These are phyloP conservation scores for Coriolopsis trogii DNA, from an alignment of 1,284 basidiomycete genomes.

Conservation along the genomic window DNA sequence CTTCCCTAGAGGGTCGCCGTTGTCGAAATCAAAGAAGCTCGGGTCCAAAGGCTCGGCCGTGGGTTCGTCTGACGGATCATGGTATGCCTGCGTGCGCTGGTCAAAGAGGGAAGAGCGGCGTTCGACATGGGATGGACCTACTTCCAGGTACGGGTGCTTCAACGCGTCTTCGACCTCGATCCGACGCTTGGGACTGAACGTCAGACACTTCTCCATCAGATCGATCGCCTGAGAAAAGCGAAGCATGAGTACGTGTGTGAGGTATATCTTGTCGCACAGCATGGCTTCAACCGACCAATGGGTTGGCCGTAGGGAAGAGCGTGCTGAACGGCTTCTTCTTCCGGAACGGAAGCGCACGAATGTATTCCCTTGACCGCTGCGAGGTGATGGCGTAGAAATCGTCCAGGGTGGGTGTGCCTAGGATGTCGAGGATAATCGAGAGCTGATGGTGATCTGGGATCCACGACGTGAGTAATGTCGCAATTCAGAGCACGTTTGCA, in stretches of 20 bases:
- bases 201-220: slow-evolving; percentile 85
- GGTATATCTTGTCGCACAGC: not conserved
- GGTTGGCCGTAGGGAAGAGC: slow-evolving; percentile 84
- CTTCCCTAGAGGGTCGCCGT: slow-evolving; percentile 65
- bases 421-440: slow-evolving; percentile 83
- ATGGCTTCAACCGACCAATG: slow-evolving; percentile 49
- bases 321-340: slow-evolving; percentile 79
- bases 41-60: slow-evolving; percentile 79
- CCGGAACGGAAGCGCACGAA: slow-evolving; percentile 90
- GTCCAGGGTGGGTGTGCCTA: slow-evolving; percentile 89
- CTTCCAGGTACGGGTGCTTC: slow-evolving; percentile 90
- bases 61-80: slow-evolving; percentile 89
- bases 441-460: slow-evolving; percentile 87
- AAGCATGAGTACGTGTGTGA: not conserved
- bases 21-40: slow-evolving; percentile 90
- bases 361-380: slow-evolving; percentile 85
- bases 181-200: slow-evolving; percentile 91
- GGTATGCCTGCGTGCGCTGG: slow-evolving; percentile 69
- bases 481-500: not conserved
- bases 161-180: slow-evolving; percentile 92
- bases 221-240: slow-evolving; percentile 70
- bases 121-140: slow-evolving; percentile 32
- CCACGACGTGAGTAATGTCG: not conserved
- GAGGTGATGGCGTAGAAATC: slow-evolving; percentile 94
- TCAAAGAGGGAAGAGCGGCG: too few relatives aligned